Conservation (phyloP, 2,329 filamentous ascomycete species). For the Trichophyton verrucosum region DNA sequence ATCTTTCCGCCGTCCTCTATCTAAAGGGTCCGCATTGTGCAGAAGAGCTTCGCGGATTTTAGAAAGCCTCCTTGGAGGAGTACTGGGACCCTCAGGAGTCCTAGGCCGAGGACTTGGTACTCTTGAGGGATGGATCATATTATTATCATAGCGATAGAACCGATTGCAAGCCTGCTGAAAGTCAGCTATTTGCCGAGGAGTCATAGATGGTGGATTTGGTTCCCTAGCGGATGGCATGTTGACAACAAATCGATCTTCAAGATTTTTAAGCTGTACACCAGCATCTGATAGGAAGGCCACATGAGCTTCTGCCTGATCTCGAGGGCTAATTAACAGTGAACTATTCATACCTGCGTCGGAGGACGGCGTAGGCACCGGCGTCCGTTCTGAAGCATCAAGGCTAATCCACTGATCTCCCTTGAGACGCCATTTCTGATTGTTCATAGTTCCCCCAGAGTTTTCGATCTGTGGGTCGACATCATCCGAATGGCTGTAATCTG, state of each 20-base stretch:
- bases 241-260: slow-evolving; percentile 33
- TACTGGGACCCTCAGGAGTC: slow-evolving; percentile 22
- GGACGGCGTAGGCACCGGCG: slow-evolving; percentile 13
- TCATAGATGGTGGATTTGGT: slow-evolving; percentile 31
- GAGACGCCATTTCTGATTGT: slow-evolving; percentile 21
- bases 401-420: slow-evolving; percentile 27
- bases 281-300: slow-evolving; percentile 19
- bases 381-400: slow-evolving; percentile 18
- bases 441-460: slow-evolving; percentile 10
- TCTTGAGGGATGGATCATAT: slow-evolving; percentile 23
- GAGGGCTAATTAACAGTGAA: background rate
- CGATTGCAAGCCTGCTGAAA: slow-evolving; percentile 29
- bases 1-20: background rate
- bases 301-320: slow-evolving; percentile 9
- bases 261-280: slow-evolving; percentile 22
- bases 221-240: slow-evolving; percentile 34
- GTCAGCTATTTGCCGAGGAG: slow-evolving; percentile 26
- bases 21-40: background rate
- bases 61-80: slow-evolving; percentile 16
- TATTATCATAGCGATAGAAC: slow-evolving; percentile 20
- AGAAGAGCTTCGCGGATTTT: slow-evolving; percentile 10
- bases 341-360: background rate
- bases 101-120: slow-evolving; percentile 22
- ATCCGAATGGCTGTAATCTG: slow-evolving; percentile 17
- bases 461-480: slow-evolving; percentile 13